These are phyloP conservation scores for Ziziphus jujuba DNA, from an alignment of 306 rosid species.

Conservation along the genomic window DNA sequence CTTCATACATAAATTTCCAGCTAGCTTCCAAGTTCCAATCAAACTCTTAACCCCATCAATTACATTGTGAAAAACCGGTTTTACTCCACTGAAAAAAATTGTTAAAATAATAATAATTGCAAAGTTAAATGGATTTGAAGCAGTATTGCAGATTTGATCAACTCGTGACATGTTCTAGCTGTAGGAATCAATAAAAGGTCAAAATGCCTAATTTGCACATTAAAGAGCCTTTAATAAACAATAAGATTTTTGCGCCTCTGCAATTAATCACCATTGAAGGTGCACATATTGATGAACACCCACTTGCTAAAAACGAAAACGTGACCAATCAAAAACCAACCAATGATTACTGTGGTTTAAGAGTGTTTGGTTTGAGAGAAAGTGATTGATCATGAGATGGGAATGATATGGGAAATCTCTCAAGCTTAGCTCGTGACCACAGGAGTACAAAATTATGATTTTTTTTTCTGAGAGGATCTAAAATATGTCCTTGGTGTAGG, in stretches of 20 bases:
- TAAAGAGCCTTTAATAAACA: not conserved
- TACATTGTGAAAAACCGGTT: not conserved
- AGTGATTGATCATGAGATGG: slow-evolving; percentile 6
- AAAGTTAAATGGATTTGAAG: no score
- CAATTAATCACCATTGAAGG: slow-evolving; percentile 11
- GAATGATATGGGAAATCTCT: no score
- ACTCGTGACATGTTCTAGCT: not conserved
- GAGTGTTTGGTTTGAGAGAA: not conserved
- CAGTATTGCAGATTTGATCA: no score
- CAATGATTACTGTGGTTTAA: not conserved
- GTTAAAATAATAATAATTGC: no score
- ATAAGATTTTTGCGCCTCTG: not conserved
- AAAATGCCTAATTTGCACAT: not conserved
- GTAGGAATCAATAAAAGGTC: not conserved
- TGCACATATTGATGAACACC: slow-evolving; percentile 1
- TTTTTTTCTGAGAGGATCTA: not conserved
- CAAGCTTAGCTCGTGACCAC: not conserved
- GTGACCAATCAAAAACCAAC: not conserved
- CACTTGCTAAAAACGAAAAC: slow-evolving; percentile 4
- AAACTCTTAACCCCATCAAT: not conserved
- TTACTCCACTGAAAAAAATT: not conserved
- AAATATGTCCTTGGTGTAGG: not conserved
- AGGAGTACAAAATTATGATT: no score
- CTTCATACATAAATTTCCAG: no score
- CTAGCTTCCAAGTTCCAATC: not conserved